A percentile compares a stretch with the other conserved stretches of the same genome.
Evolutionary conservation across 768 basidiomycete species (phyloP).

Genomic region (Coprinellus aureogranulatus): DNA sequence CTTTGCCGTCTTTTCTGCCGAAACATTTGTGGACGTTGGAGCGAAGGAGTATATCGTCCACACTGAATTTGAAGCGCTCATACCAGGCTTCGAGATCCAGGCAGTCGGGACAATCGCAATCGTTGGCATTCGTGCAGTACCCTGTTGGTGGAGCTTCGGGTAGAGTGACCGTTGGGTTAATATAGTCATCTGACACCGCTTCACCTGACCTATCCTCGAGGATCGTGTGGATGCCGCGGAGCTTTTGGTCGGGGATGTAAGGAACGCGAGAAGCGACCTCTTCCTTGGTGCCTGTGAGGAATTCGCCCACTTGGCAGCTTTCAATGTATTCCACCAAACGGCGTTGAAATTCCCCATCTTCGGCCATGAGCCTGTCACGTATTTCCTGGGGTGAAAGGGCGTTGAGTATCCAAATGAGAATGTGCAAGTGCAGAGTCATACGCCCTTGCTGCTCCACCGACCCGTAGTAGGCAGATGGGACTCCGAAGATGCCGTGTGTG

Average conservation of each 20-base stretch:
- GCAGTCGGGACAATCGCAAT: not conserved
- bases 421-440: conserved; percentile 28
- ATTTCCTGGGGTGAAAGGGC: conserved; percentile 30
- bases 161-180: not conserved
- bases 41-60: not conserved
- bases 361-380: conserved; percentile 21
- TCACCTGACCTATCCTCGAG: not conserved
- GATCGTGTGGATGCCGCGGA: not conserved
- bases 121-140: not conserved
- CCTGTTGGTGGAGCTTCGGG: not conserved
- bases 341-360: conserved; percentile 17
- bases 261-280: conserved; percentile 15
- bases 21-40: not conserved
- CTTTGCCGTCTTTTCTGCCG: not conserved
- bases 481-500: not conserved
- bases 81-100: not conserved
- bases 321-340: conserved; percentile 24
- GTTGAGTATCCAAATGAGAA: conserved; percentile 28
- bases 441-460: conserved; percentile 33
- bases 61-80: not conserved
- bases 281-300: conserved; percentile 22
- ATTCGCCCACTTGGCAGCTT: conserved; percentile 24
- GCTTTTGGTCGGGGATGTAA: not conserved
- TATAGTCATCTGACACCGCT: not conserved
- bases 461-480: conserved; percentile 22